phyloP scores from a whole-genome alignment of 495 filamentous ascomycete genomes.

The Staphylotrichum tortipilum region DNA sequence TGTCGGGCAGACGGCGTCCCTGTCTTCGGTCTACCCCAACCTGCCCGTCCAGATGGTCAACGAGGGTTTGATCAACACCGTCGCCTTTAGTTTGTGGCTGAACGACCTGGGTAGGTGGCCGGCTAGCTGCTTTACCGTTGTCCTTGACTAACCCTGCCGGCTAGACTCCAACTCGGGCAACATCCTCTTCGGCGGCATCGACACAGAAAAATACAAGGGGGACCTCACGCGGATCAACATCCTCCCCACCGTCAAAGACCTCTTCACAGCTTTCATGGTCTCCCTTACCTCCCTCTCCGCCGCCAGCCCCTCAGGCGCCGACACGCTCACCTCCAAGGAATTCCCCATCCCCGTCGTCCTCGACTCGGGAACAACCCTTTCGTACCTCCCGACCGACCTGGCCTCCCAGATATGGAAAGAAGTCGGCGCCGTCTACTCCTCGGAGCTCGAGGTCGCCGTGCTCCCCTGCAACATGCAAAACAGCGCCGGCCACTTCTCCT shows the following conservation, averaged over 20 bases:
- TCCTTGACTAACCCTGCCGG: too few relatives aligned
- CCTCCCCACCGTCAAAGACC: slow-evolving; percentile 37
- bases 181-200: slow-evolving; percentile 80
- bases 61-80: slow-evolving; percentile 63
- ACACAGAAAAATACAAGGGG: slow-evolving; percentile 76
- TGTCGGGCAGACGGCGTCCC: slow-evolving; percentile 34
- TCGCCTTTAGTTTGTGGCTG: slow-evolving; percentile 85
- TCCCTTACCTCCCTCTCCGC: slow-evolving; percentile 54
- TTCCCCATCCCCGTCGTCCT: slow-evolving; percentile 63
- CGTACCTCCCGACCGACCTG: slow-evolving; percentile 69
- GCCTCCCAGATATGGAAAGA: slow-evolving; percentile 58
- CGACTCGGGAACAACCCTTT: slow-evolving; percentile 83
- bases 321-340: slow-evolving; percentile 41
- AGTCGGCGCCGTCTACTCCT: slow-evolving; percentile 51
- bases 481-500: slow-evolving; percentile 57
- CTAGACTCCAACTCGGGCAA: slow-evolving; percentile 34
- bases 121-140: too few relatives aligned
- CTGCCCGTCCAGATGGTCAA: slow-evolving; percentile 69
- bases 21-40: slow-evolving; percentile 56
- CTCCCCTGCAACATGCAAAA: slow-evolving; percentile 63
- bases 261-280: slow-evolving; percentile 59
- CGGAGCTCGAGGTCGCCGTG: slow-evolving; percentile 44
- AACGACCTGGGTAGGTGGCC: slow-evolving; percentile 54
- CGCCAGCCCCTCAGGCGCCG: slow-evolving; percentile 36
- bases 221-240: slow-evolving; percentile 60